Percentiles rank a stretch among this genome's conserved stretches.
Evolutionary conservation across 2,329 filamentous ascomycete species (phyloP).

Genomic region (Aspergillus clavatus): DNA sequence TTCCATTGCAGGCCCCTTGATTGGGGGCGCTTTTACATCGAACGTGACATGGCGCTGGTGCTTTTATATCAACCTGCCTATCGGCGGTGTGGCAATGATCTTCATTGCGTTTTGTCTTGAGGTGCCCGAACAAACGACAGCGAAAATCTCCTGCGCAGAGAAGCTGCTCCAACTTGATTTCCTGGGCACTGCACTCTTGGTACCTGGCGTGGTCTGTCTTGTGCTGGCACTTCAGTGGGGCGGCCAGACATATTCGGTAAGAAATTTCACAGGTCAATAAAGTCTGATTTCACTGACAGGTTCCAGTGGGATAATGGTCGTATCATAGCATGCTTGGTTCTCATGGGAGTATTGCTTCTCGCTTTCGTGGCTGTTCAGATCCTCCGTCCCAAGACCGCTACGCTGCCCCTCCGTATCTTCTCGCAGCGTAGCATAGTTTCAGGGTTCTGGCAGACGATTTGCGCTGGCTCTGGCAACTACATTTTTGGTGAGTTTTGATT

Average conservation of each 20-base stretch:
- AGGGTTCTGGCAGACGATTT: too few relatives aligned
- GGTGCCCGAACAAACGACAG: background rate
- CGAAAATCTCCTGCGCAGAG: background rate
- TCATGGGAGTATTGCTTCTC: constrained; percentile 41
- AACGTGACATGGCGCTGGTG: constrained; percentile 44
- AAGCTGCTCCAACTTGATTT: background rate
- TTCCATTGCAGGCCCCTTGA: constrained; percentile 26
- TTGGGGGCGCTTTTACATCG: constrained; percentile 33
- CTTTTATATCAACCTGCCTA: constrained; percentile 50
- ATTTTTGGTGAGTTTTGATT: constrained; percentile 7
- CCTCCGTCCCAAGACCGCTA: too few relatives aligned
- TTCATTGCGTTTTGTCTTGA: background rate
- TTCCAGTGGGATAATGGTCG: constrained; percentile 48
- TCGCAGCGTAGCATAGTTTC: too few relatives aligned
- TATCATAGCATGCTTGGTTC: constrained; percentile 51
- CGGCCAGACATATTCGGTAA: constrained; percentile 45
- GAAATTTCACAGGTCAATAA: too few relatives aligned
- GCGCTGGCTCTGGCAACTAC: background rate
- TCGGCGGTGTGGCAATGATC: constrained; percentile 23
- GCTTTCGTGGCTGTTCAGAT: constrained; percentile 10
- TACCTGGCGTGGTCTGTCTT: constrained; percentile 50
- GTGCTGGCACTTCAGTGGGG: constrained; percentile 56
- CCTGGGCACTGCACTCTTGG: constrained; percentile 36
- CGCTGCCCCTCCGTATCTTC: too few relatives aligned
- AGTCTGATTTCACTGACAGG: too few relatives aligned